Evolutionary conservation across 805 yeast species (phyloP), one percentile per base, ranked within the genome.

Genomic region (Schizosaccharomyces lindneri): DNA sequence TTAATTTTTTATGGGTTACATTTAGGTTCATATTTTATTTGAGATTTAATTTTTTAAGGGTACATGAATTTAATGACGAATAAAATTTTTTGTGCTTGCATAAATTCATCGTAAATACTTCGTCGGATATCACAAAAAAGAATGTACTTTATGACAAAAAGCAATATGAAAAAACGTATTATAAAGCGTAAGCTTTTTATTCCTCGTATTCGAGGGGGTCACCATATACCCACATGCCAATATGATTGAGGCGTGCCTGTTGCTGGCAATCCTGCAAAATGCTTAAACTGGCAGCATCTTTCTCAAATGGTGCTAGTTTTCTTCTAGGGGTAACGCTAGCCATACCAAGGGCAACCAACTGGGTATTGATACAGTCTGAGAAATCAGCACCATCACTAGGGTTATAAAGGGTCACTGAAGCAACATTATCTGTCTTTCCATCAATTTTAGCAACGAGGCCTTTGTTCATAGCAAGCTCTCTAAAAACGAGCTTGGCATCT

Each of bases 201-300:
- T 59, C 51, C 61, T 65, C 67, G 41, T 65, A 67, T 32, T 65
- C 67, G 4, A 65, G 62, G 21, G 62, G 70, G 61, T 77, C 82
- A 67, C 79, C 84, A 66, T 79, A 69, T 31, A 72, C 71, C 95
- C 95, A 87, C 5, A 86, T 61, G n/a, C 95, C 95, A 65, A 76
- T 70, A 66, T 76, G 78, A 55, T 70, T 72, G 0, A 67, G 65
- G 68, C 78, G 77, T 2, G 95, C 95, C 5, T 68, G 69, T 36
- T 76, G 80, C 70, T 84, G 83, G n/a, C 43, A 55, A 17, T 43
- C 27, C 43, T 64, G 32, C 55, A 65, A 48, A 31, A 46, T 61
- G 15, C 31, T n/a, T 7, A 65, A 51, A 19, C 29, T 60, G 2
- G 60, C 55, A 5, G 63, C 17, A 62, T 48, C 36, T 55, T 48